phyloP scores from a whole-genome alignment of 345 rosid species.

The Eutrema yunnanense region DNA sequence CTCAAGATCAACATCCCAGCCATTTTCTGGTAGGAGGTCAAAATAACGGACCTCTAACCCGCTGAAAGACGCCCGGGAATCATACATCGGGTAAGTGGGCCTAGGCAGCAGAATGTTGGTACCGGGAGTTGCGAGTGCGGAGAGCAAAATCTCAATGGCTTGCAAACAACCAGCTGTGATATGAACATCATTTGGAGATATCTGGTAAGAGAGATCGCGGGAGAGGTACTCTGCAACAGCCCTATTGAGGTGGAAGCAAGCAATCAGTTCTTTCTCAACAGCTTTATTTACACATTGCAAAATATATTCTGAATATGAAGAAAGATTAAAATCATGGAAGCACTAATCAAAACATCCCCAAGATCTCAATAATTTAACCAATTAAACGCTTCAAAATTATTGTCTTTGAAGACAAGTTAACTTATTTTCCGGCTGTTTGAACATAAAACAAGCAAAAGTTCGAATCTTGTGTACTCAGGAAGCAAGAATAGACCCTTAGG shows the following conservation, averaged over 20 bases:
- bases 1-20: conserved; percentile 64
- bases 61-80: conserved; percentile 33
- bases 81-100: conserved; percentile 52
- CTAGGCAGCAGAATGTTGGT: conserved; percentile 59
- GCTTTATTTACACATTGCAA: not conserved
- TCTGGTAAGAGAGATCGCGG: conserved; percentile 45
- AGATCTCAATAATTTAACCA: not conserved
- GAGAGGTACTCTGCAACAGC: conserved; percentile 57
- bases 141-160: conserved; percentile 44
- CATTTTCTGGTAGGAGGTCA: conserved; percentile 54
- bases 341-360: not conserved
- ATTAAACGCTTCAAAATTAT: not conserved
- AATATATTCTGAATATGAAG: not conserved
- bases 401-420: not conserved
- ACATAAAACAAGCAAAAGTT: not conserved
- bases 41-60: conserved; percentile 48
- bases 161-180: conserved; percentile 51
- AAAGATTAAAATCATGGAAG: not conserved
- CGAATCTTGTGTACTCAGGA: not conserved
- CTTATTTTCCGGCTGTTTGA: not conserved
- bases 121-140: conserved; percentile 50
- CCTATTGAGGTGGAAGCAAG: conserved; percentile 18
- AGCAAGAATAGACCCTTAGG: not conserved
- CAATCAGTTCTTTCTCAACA: not conserved
- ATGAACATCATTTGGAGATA: conserved; percentile 49